Evolutionary conservation across 2,329 filamentous ascomycete genomes (phyloP), one percentile per base, ranked within the genome.

Genomic region (Trichoderma harzianum): DNA sequence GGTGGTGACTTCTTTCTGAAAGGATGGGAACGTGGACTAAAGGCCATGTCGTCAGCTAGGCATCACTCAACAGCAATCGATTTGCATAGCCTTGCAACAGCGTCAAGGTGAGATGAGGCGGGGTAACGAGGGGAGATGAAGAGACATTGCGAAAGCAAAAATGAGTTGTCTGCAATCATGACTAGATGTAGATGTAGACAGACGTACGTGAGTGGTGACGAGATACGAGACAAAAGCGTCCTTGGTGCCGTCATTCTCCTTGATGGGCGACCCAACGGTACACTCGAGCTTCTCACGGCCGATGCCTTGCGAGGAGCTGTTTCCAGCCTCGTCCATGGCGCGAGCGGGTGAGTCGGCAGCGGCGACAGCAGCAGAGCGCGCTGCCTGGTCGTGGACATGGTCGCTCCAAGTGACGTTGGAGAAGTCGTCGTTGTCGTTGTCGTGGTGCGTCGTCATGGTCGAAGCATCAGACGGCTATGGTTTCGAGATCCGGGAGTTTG

Each of bases 141-240:
- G 39, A 28, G n/a, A 26, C 14, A 64, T 43, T 51, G 60, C 6
- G 10, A 18, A n/a, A 57, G 53, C n/a, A 5, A 60, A 32, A n/a
- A 47, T 7, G 1, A 28, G 18, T 3, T 2, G 36, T 7, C 47
- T 12, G 32, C 6, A n/a, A 18, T 24, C 1, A 1, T n/a, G 26
- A 11, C 7, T 58, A 2, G 26, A 30, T 58, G 55, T 2, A 30
- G 26, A n/a, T n/a, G 12, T 3, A 21, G 30, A 18, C 14, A 34
- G 3, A 39, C 81, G 34, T 85, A 97, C 95, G 83, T 95, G 87
- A 68, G 96, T 98, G 58, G 93, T 96, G 75, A 99, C 93, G 64
- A 97, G 86, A 81, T 99, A 99, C 12, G 96, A 98, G 72, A 98
- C 92, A 83, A 97, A 99, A 69, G 94, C 92, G 82, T 98, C 96